Conservation (phyloP, 2,329 filamentous ascomycete genomes). For the Colletotrichum sp. region DNA sequence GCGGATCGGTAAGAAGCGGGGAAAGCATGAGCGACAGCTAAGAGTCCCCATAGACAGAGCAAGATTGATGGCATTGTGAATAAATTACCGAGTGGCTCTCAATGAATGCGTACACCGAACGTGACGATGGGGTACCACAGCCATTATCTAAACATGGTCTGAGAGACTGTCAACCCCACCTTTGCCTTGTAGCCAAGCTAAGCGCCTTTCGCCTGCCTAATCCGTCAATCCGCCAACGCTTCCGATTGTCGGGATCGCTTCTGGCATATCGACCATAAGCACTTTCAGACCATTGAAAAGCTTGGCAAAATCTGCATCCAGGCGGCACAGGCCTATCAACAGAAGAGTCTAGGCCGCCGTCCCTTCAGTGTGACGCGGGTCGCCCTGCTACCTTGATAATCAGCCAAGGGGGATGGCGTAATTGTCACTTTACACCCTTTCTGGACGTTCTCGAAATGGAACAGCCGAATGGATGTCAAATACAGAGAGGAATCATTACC, state of each 20-base stretch:
- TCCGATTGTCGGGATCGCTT: neutral
- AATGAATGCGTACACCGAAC: neutral
- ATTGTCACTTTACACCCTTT: neutral
- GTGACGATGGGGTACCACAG: neutral
- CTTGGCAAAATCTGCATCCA: neutral
- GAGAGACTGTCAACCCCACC: neutral
- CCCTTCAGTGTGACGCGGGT: neutral
- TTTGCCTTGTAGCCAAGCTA: neutral
- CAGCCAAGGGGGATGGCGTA: neutral
- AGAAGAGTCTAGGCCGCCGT: neutral
- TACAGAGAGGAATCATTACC: too few species aligned
- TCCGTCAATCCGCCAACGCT: neutral
- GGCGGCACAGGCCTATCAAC: neutral
- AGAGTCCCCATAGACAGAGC: neutral
- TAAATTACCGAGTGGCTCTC: neutral
- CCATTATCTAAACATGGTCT: neutral
- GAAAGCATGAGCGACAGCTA: neutral
- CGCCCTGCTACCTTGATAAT: neutral
- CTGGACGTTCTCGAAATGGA: too few species aligned
- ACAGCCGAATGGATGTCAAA: too few species aligned
- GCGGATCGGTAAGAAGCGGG: neutral
- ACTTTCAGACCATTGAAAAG: rapidly evolving
- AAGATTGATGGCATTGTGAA: neutral
- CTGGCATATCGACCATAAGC: neutral
- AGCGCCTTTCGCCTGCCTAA: neutral